Evolutionary conservation across 2,329 filamentous ascomycete genomes (phyloP), one percentile per base, ranked within the genome.

Genomic region (Sporothrix brasiliensis): DNA sequence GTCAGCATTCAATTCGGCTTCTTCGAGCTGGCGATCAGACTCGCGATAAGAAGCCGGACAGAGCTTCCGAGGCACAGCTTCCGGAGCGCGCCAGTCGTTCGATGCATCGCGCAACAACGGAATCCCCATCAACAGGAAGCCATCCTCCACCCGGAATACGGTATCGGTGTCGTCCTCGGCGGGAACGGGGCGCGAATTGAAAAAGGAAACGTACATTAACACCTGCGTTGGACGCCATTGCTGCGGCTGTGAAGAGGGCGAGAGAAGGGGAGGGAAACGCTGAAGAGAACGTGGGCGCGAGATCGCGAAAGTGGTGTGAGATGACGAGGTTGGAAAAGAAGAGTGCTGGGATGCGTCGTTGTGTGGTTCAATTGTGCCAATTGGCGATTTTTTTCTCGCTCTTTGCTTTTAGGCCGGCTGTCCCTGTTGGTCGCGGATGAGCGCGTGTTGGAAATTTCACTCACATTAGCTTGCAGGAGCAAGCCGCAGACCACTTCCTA

Each of bases 121-220:
- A 24, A 10, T 9, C 27, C 3, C 14, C 52, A 68, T 68, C 47
- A 21, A 16, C 39, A 7, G 66, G 21, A 39, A 50, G 63, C 47
- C 19, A 14, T 13, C 47, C 1, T 50, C 24, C 47, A 34, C 52
- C 34, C 39, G 10, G 50, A 24, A 21, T 47, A 14, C 30, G 24
- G 52, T 11, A 13, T 49, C 49, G 16, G 49, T 2, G 39, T 41
- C 60, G 52, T 21, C 11, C 13, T 50, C 13, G 19, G 11, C 27
- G 14, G 24, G 24, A 39, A 58, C 9, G 7, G 39, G 9, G 34
- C 6, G 30, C 34, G 47, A 44, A 50, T 67, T 52, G 52, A 70
- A 50, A 61, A 75, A 63, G 41, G 68, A 49, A 50, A 78, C 77
- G 75, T 75, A 79, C 78, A 74, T 79, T 79, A 73, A 75, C 75